Evolutionary conservation across 2,329 filamentous ascomycete species (phyloP).

Genomic region (Parastagonospora nodorum): DNA sequence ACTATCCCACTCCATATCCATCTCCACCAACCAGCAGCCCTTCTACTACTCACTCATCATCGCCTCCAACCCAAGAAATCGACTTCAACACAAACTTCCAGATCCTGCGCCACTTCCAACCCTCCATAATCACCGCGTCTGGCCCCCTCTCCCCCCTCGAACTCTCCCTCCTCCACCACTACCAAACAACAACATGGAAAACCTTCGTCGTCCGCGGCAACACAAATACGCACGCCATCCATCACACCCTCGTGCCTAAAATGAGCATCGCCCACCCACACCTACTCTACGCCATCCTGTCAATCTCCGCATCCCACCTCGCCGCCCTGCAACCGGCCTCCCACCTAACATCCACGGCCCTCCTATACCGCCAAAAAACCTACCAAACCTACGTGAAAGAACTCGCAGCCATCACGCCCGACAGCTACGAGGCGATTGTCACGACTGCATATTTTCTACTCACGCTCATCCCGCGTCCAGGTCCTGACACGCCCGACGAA

Average conservation of each 20-base stretch:
- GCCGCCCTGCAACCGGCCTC: conserved; percentile 18
- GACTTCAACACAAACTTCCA: conserved; percentile 18
- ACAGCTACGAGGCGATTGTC: conserved; percentile 40
- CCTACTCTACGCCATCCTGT: conserved; percentile 34
- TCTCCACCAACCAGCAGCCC: conserved; percentile 3
- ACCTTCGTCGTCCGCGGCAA: conserved; percentile 28
- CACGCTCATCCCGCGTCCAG: conserved; percentile 24
- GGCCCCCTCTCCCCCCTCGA: conserved; percentile 27
- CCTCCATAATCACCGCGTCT: conserved; percentile 21
- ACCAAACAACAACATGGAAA: conserved; percentile 29
- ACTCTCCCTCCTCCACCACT: conserved; percentile 32
- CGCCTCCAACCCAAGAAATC: neutral
- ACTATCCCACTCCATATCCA: conserved; percentile 23
- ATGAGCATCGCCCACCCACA: conserved; percentile 24
- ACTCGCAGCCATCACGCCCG: conserved; percentile 33
- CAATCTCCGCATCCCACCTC: conserved; percentile 32
- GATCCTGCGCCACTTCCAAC: conserved; percentile 20
- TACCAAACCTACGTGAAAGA: conserved; percentile 31
- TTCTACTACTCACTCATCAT: neutral
- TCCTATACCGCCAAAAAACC: conserved; percentile 35
- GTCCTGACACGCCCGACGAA: conserved; percentile 3
- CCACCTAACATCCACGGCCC: conserved; percentile 13
- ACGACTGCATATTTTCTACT: conserved; percentile 32
- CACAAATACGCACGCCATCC: conserved; percentile 15
- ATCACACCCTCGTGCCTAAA: conserved; percentile 30